Conservation (phyloP, 2,329 filamentous ascomycete genomes). For the Verticillium alfalfae region DNA sequence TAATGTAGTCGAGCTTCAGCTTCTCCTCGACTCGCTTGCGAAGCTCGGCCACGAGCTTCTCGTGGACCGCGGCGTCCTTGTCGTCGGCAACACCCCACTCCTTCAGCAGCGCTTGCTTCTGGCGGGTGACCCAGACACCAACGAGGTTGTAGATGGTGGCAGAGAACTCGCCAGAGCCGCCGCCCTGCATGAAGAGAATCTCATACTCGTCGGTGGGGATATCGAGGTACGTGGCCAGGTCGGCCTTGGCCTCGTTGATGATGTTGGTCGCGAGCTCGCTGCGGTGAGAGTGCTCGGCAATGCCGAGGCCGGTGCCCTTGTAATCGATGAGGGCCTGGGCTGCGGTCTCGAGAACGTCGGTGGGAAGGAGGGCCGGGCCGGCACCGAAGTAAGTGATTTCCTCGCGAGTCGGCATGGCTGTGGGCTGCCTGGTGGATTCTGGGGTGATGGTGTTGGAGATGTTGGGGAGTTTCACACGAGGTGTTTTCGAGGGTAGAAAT, state of each 20-base stretch:
- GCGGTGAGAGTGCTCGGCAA: conserved; percentile 88
- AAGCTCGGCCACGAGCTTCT: conserved; percentile 51
- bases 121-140: conserved; percentile 71
- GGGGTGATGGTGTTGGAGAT: not conserved
- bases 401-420: conserved; percentile 61
- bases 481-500: not conserved
- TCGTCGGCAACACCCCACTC: conserved; percentile 40
- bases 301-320: conserved; percentile 72
- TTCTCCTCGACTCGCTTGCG: conserved; percentile 62
- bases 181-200: conserved; percentile 80
- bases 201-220: conserved; percentile 78
- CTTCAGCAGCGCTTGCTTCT: conserved; percentile 53
- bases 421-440: not conserved
- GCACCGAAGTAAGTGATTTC: conserved; percentile 86
- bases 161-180: conserved; percentile 81
- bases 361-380: conserved; percentile 82
- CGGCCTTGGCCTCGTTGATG: conserved; percentile 70
- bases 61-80: conserved; percentile 41
- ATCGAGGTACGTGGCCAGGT: conserved; percentile 68
- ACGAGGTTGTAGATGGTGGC: conserved; percentile 81
- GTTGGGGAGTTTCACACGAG: not conserved
- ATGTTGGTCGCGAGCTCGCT: conserved; percentile 73
- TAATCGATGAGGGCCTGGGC: conserved; percentile 76
- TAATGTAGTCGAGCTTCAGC: conserved; percentile 80
- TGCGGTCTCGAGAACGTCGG: conserved; percentile 70